phyloP scores from a whole-genome alignment of 2,329 filamentous ascomycete genomes.

The Colletotrichum nymphaeae region DNA sequence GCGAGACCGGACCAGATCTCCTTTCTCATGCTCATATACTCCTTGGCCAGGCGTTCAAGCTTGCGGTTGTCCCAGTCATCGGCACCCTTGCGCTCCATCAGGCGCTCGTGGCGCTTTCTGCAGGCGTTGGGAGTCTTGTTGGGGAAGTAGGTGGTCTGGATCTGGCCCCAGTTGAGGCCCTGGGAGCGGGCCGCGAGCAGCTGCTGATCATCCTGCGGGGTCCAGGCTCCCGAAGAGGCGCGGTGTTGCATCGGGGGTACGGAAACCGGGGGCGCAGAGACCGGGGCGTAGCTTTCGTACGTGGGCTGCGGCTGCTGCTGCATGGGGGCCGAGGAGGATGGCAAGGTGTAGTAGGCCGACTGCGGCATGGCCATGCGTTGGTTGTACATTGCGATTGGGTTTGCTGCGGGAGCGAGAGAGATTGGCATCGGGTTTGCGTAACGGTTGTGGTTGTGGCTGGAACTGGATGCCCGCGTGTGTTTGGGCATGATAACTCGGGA shows the following conservation, averaged over 20 bases:
- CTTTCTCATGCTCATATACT: constrained; percentile 83
- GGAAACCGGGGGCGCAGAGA: constrained; percentile 45
- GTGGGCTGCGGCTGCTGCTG: constrained; percentile 45
- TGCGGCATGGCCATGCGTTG: constrained; percentile 53
- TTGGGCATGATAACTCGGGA: constrained; percentile 55
- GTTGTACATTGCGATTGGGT: constrained; percentile 54
- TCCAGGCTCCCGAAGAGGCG: constrained; percentile 77
- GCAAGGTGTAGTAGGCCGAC: constrained; percentile 53
- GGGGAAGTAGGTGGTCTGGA: constrained; percentile 81
- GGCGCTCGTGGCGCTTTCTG: constrained; percentile 86
- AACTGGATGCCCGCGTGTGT: constrained; percentile 55
- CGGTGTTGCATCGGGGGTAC: constrained; percentile 58
- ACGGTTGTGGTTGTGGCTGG: constrained; percentile 47
- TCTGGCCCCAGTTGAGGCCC: constrained; percentile 86
- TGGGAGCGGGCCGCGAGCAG: constrained; percentile 78
- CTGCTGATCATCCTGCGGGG: constrained; percentile 77
- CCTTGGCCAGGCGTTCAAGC: constrained; percentile 78
- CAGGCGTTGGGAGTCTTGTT: constrained; percentile 85
- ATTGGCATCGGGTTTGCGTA: constrained; percentile 51
- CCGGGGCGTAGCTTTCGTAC: constrained; percentile 54
- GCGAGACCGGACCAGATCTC: constrained; percentile 86
- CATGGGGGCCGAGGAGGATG: constrained; percentile 48
- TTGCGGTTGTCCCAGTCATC: constrained; percentile 84
- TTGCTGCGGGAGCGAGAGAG: constrained; percentile 51
- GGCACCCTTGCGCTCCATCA: constrained; percentile 80